phyloP scores from a whole-genome alignment of 2,329 filamentous ascomycete species.

The Emergomyces pasteurianus region DNA sequence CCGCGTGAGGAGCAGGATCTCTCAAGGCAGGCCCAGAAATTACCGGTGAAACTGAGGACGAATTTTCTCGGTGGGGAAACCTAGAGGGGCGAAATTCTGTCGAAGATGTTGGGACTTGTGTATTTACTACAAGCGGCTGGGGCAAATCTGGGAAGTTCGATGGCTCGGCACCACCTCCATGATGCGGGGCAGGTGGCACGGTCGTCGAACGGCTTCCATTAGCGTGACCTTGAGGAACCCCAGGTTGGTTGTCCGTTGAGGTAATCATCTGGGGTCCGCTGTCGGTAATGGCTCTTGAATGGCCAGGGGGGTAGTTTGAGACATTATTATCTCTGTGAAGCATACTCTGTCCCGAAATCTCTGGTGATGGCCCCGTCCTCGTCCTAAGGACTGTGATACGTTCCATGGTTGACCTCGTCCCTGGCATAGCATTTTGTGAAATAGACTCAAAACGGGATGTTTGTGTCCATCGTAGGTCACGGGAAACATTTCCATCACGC shows the following conservation, averaged over 20 bases:
- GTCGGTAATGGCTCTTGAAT: background rate
- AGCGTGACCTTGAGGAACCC: background rate
- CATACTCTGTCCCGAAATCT: background rate
- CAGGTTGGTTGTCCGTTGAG: background rate
- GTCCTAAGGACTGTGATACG: slow-evolving; percentile 14
- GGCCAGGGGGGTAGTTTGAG: background rate
- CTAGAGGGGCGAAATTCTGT: no score
- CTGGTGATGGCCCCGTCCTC: background rate
- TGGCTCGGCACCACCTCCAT: background rate
- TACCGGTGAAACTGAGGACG: background rate
- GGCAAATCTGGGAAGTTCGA: background rate
- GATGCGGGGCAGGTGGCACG: background rate
- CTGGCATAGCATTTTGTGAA: slow-evolving; percentile 13
- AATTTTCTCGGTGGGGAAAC: background rate
- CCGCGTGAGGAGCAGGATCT: background rate
- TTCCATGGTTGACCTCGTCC: slow-evolving; percentile 18
- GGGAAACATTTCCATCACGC: background rate
- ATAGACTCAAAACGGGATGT: slow-evolving; percentile 17
- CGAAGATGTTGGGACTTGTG: background rate
- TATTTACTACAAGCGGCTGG: background rate
- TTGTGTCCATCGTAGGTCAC: slow-evolving; percentile 10
- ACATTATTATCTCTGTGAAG: background rate
- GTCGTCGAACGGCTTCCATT: background rate
- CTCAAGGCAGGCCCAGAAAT: background rate
- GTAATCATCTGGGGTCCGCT: background rate